Evolutionary conservation across 2,329 filamentous ascomycete genomes (phyloP), one percentile per base, ranked within the genome.

Genomic region (Penicillium sp.): DNA sequence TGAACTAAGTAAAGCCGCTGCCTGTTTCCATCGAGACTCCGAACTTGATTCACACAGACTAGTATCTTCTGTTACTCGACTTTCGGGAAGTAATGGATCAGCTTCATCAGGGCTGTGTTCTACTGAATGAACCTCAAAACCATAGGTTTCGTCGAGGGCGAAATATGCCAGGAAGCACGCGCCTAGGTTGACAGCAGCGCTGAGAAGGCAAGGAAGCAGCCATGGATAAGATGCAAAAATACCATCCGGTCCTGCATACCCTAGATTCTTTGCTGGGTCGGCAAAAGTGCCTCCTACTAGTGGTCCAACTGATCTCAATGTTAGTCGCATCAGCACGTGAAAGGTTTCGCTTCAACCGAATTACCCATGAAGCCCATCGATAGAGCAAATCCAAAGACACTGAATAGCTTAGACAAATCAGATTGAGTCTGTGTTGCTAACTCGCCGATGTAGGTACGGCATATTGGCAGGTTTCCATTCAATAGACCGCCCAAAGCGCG

Each of bases 381-480:
- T 9, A 51, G 33, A 23, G 48, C 18, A 51, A 51, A 51, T 20
- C 48, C 48, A 40, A 51, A 51, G 26, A 51, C 48, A 42, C 48
- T 51, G 24, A 51, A 51, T n/a, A 51, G 16, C 20, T 40, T 51
- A 23, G 24, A 24, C 48, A 51, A 28, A 21, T 51, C 48, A 12
- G n/a, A 23, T 18, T 28, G 24, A 26, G 48, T 51, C 14, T 42
- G 30, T 28, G 26, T 42, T 42, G 48, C 48, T n/a, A 51, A 28
- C 48, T 51, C 48, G 30, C 48, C 48, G 20, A 51, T 18, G 38
- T 51, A 51, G 21, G 48, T 51, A 12, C 48, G 26, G 9, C 24
- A 24, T 3, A 51, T 40, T 11, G 48, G 48, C 26, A 51, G 48
- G 38, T 51, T 51, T 14, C 48, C 48, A 23, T 51, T 51, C 14